Evolutionary conservation across 1,284 basidiomycete species (phyloP).

Genomic region (Cryptococcus sp.): DNA sequence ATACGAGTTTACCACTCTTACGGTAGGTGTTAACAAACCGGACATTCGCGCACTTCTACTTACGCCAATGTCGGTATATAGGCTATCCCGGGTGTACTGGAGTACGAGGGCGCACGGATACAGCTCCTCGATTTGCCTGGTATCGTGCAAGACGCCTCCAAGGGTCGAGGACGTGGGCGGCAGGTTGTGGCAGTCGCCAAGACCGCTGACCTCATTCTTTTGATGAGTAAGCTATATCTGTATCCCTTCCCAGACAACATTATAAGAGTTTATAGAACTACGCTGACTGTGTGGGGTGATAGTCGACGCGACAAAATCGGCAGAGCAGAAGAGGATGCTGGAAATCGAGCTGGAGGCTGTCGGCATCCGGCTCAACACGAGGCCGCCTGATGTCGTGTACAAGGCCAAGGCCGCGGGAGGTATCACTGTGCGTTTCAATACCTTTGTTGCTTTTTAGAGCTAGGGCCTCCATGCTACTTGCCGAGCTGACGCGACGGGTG

Average conservation of each 20-base stretch:
- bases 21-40: conserved; percentile 57
- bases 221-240: conserved; percentile 81
- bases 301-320: conserved; percentile 94
- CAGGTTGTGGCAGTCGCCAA: conserved; percentile 93
- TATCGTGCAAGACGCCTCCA: conserved; percentile 94
- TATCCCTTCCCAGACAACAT: conserved; percentile 54
- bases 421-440: conserved; percentile 56
- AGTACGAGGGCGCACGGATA: conserved; percentile 87
- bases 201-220: conserved; percentile 90
- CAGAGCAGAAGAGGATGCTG: conserved; percentile 81
- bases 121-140: conserved; percentile 94
- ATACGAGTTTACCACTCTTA: conserved; percentile 94
- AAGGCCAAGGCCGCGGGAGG: conserved; percentile 83
- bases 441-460: neutral
- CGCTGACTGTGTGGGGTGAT: neutral
- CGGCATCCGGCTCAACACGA: conserved; percentile 89
- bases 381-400: conserved; percentile 70
- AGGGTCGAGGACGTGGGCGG: conserved; percentile 86
- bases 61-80: too few relatives aligned
- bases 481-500: neutral
- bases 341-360: conserved; percentile 95
- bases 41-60: too few relatives aligned
- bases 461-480: too few relatives aligned
- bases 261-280: neutral
- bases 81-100: conserved; percentile 92